Conservation (phyloP, 2,329 filamentous ascomycete genomes). For the Talaromyces sp. region DNA sequence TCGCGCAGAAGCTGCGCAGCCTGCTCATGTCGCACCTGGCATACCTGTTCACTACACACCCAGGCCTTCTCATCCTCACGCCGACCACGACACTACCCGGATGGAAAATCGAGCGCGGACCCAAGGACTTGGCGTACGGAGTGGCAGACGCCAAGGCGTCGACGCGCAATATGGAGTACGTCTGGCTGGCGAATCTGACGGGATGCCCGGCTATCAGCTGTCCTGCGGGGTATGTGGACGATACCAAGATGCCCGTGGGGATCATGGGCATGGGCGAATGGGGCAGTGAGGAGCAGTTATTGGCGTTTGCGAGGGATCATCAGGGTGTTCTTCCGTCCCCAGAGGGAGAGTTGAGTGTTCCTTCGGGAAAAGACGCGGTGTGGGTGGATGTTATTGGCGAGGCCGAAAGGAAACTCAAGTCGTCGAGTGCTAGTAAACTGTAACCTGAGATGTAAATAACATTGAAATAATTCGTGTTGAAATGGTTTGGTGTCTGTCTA, state of each 20-base stretch:
- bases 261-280: constrained; percentile 53
- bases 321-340: constrained; percentile 37
- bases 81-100: constrained; percentile 72
- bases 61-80: constrained; percentile 71
- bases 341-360: background rate
- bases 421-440: constrained; percentile 4
- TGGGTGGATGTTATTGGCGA: constrained; percentile 36
- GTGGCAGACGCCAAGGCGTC: constrained; percentile 67
- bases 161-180: constrained; percentile 77
- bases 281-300: constrained; percentile 48
- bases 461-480: no score
- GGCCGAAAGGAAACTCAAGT: constrained; percentile 13
- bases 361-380: constrained; percentile 8
- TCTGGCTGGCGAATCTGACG: constrained; percentile 76
- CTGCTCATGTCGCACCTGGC: constrained; percentile 75
- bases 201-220: constrained; percentile 71
- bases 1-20: constrained; percentile 66
- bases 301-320: constrained; percentile 49
- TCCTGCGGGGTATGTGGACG: constrained; percentile 64
- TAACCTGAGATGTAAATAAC: background rate
- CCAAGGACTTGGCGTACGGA: constrained; percentile 58
- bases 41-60: constrained; percentile 62
- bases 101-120: constrained; percentile 61
- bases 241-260: constrained; percentile 44
- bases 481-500: background rate